These are phyloP conservation scores for Serendipita sp. DNA, from an alignment of 768 basidiomycete species.

Conservation along the genomic window DNA sequence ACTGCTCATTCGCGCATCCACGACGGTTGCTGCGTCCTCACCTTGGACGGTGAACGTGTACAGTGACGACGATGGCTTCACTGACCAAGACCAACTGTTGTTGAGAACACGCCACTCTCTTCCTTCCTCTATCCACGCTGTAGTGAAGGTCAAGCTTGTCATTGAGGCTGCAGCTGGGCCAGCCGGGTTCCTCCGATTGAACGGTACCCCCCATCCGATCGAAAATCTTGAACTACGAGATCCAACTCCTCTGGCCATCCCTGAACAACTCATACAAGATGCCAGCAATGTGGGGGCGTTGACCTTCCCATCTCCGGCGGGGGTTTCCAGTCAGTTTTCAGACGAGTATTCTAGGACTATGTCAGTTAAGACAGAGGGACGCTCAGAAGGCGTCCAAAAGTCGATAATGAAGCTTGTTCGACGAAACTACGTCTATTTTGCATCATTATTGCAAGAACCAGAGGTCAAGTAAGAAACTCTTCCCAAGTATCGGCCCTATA, in stretches of 20 bases:
- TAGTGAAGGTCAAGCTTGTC: constrained; percentile 63
- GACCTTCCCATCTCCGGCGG: constrained; percentile 36
- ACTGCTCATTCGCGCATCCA: constrained; percentile 55
- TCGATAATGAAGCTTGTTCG: constrained; percentile 72
- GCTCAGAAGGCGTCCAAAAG: constrained; percentile 48
- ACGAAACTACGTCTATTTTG: constrained; percentile 95
- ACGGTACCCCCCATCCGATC: constrained; percentile 62
- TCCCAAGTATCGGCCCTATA: constrained; percentile 2
- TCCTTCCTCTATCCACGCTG: constrained; percentile 52
- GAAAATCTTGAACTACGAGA: constrained; percentile 50
- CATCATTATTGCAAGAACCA: constrained; percentile 88
- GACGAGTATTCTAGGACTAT: constrained; percentile 8
- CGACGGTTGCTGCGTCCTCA: constrained; percentile 48
- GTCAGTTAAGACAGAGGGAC: constrained; percentile 17
- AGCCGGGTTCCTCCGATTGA: constrained; percentile 64
- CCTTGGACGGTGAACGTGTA: constrained; percentile 41
- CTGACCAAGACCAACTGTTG: constrained; percentile 28
- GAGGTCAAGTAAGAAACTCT: constrained; percentile 66
- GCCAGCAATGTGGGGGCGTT: constrained; percentile 46
- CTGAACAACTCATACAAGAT: constrained; percentile 51
- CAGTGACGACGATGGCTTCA: constrained; percentile 10
- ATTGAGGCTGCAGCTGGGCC: constrained; percentile 61
- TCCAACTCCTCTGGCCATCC: constrained; percentile 38
- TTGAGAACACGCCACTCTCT: constrained; percentile 58
- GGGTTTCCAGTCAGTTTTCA: neutral